A percentile compares a stretch with the other conserved stretches of the same genome.
Conservation (phyloP, 73 alveolate species). For the Halteria grandinella region DNA sequence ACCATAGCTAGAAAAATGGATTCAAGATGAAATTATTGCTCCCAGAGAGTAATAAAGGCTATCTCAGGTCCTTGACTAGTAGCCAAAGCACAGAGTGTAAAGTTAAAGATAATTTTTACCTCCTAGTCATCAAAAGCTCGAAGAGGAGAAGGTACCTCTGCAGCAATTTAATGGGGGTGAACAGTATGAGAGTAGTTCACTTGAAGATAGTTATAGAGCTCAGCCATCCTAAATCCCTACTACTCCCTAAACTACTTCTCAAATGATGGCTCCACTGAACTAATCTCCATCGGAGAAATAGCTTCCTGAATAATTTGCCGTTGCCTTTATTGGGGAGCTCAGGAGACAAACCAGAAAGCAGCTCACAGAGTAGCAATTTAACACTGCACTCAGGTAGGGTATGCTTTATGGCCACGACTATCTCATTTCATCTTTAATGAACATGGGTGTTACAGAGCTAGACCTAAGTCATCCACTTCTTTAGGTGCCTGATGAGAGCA, state of each 20-base stretch:
- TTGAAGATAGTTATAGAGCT: too few relatives aligned
- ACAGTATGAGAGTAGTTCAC: too few relatives aligned
- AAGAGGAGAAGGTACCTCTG: not conserved
- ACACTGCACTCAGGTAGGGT: not conserved
- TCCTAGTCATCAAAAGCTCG: not conserved
- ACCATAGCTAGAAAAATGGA: conserved; percentile 42
- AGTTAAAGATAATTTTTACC: not conserved
- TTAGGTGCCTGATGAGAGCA: not conserved
- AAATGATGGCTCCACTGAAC: too few relatives aligned
- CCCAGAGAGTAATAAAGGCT: not conserved
- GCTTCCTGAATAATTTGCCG: not conserved
- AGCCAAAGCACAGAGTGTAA: not conserved
- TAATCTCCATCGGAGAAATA: too few relatives aligned
- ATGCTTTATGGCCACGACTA: conserved; percentile 13
- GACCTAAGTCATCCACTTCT: not conserved
- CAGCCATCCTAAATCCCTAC: too few relatives aligned
- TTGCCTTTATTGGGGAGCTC: conserved; percentile 9
- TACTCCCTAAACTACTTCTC: too few relatives aligned
- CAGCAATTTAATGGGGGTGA: not conserved
- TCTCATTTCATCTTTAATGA: not conserved
- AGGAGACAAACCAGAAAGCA: not conserved
- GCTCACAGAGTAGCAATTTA: not conserved
- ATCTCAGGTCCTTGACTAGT: not conserved
- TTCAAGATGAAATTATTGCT: not conserved
- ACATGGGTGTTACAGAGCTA: not conserved